phyloP scores from a whole-genome alignment of 2,329 filamentous ascomycete genomes.

The Epichloe typhina region DNA sequence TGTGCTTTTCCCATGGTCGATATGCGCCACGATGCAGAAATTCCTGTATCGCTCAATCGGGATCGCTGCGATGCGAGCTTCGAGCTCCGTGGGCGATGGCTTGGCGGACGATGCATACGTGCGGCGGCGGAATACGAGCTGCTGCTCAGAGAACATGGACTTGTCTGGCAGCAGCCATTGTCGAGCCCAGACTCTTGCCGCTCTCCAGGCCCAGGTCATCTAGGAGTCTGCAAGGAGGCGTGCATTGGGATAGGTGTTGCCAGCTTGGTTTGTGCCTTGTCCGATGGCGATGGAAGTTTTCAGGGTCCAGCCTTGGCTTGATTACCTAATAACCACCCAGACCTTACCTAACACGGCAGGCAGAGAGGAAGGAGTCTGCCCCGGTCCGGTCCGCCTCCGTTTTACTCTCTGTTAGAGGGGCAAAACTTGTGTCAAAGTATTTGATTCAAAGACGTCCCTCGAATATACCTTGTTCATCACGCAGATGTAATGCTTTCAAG shows the following conservation, averaged over 20 bases:
- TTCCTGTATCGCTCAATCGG: conserved; percentile 76
- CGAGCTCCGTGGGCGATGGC: conserved; percentile 20
- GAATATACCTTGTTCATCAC: not conserved
- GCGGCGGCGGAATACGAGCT: conserved; percentile 7
- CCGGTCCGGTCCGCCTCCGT: no score
- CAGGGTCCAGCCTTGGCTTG: not conserved
- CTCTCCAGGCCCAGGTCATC: conserved; percentile 26
- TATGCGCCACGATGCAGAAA: conserved; percentile 97
- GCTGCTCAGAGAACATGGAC: conserved; percentile 3
- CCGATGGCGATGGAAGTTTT: not conserved
- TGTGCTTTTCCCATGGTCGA: conserved; percentile 97
- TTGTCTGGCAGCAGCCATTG: conserved; percentile 15
- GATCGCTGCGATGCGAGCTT: conserved; percentile 53
- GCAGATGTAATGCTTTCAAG: not conserved
- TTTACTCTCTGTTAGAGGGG: no score
- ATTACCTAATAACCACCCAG: not conserved
- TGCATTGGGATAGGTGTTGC: conserved; percentile 4
- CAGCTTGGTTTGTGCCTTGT: not conserved
- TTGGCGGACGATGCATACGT: conserved; percentile 13
- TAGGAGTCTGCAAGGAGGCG: conserved; percentile 10
- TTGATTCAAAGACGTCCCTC: not conserved
- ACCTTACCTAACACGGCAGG: no score
- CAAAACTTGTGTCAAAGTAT: no score
- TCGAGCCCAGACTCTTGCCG: conserved; percentile 24
- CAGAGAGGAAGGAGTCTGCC: no score